phyloP scores from a whole-genome alignment of 306 rosid genomes.

The Mimosa bimucronata region DNA sequence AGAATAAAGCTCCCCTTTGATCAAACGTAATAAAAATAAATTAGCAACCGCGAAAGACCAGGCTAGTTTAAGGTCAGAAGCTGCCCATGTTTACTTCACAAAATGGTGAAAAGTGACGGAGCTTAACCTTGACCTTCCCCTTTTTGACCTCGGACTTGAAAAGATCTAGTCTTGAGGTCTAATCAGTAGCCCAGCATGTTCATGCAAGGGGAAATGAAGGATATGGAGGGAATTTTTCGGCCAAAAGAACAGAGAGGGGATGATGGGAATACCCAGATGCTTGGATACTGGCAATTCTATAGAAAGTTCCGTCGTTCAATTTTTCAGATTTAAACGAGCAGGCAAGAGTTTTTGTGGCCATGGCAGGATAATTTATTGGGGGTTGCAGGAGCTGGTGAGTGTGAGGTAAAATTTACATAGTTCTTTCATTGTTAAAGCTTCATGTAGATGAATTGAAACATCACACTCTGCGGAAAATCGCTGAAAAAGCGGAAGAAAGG shows the following conservation, averaged over 20 bases:
- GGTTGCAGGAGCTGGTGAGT: too few species aligned
- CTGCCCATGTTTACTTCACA: not conserved
- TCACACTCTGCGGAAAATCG: too few species aligned
- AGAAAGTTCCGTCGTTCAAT: not conserved
- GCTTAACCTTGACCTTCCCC: not conserved
- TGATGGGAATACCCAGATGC: slow-evolving; percentile 3
- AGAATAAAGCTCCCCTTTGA: too few species aligned
- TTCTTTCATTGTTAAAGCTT: too few species aligned
- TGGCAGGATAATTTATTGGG: not conserved
- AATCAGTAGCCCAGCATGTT: not conserved
- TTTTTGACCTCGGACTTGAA: not conserved
- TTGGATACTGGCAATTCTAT: not conserved
- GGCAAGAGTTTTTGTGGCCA: too few species aligned
- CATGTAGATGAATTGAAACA: too few species aligned
- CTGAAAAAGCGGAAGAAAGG: too few species aligned
- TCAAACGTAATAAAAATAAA: not conserved
- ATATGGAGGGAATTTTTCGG: not conserved
- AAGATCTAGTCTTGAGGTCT: not conserved
- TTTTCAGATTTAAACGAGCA: slow-evolving; percentile 12
- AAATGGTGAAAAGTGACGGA: not conserved
- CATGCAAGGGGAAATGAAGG: not conserved
- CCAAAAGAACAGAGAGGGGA: not conserved
- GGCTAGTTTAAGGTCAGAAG: not conserved
- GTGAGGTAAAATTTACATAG: too few species aligned
- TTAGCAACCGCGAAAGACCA: not conserved